Conservation (phyloP, 2,329 filamentous ascomycete species). For the Knoxdaviesia capensis region DNA sequence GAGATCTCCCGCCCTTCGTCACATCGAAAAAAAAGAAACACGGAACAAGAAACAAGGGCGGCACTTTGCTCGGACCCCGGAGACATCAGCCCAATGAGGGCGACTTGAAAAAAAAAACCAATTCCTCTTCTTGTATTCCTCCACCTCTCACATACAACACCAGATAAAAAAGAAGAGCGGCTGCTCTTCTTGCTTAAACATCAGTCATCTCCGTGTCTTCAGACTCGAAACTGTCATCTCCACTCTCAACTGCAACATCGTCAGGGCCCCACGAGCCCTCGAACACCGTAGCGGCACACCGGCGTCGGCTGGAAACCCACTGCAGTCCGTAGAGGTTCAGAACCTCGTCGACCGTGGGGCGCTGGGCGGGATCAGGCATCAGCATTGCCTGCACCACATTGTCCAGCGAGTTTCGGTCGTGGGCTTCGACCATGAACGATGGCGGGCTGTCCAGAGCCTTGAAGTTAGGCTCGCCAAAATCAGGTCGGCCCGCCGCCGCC, state of each 20-base stretch:
- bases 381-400: slow-evolving; percentile 80
- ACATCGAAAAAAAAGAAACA: slow-evolving; percentile 1
- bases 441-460: slow-evolving; percentile 44
- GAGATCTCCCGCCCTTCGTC: no score
- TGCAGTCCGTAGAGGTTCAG: slow-evolving; percentile 52
- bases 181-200: slow-evolving; percentile 16
- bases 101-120: no score
- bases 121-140: no score
- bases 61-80: no score
- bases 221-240: slow-evolving; percentile 16
- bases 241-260: slow-evolving; percentile 18
- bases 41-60: not conserved
- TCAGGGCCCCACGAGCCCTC: slow-evolving; percentile 90
- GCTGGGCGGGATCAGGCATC: slow-evolving; percentile 46
- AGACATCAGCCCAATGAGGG: no score
- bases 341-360: slow-evolving; percentile 57
- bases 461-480: slow-evolving; percentile 24
- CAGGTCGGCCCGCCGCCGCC: slow-evolving; percentile 2
- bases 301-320: slow-evolving; percentile 61
- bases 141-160: no score
- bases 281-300: slow-evolving; percentile 81
- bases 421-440: slow-evolving; percentile 67
- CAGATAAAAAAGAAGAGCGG: no score
- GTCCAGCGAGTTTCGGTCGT: slow-evolving; percentile 58
- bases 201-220: slow-evolving; percentile 43